These are phyloP conservation scores for Striga asiatica DNA, from an alignment of 257 asterid species.

Conservation along the genomic window DNA sequence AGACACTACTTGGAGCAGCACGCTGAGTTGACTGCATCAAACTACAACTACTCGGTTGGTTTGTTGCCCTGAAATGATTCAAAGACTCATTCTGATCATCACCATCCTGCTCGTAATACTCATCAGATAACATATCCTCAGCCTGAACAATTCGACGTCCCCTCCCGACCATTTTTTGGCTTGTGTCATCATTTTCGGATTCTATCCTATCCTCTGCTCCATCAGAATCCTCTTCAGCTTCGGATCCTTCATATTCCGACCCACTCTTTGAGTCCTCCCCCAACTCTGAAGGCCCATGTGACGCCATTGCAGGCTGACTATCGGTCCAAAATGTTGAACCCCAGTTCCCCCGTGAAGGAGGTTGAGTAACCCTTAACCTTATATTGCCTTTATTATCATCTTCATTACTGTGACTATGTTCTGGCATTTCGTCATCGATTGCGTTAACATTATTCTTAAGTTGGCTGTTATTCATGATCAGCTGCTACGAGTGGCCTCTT, in stretches of 20 bases:
- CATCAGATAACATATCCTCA: conserved; percentile 96
- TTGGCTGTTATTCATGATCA: conserved; percentile 27
- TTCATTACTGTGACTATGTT: conserved; percentile 35
- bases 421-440: conserved; percentile 35
- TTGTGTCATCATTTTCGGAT: conserved; percentile 44
- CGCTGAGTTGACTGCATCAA: conserved; percentile 40
- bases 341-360: conserved; percentile 52
- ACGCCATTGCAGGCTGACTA: conserved; percentile 36
- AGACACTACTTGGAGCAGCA: conserved; percentile 29
- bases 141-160: conserved; percentile 48
- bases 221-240: conserved; percentile 56
- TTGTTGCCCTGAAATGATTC: conserved; percentile 46
- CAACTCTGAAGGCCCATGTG: conserved; percentile 48
- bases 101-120: conserved; percentile 95
- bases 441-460: conserved; percentile 21
- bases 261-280: conserved; percentile 91
- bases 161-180: conserved; percentile 33
- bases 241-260: conserved; percentile 84
- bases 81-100: conserved; percentile 65
- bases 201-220: conserved; percentile 45
- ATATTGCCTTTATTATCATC: conserved; percentile 26
- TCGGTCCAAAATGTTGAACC: conserved; percentile 92
- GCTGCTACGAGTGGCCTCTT: conserved; percentile 32
- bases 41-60: conserved; percentile 40
- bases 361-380: conserved; percentile 26